Evolutionary conservation across 352 stramenopile genomes (phyloP).

Genomic region (Phytopythium mirpurense): DNA sequence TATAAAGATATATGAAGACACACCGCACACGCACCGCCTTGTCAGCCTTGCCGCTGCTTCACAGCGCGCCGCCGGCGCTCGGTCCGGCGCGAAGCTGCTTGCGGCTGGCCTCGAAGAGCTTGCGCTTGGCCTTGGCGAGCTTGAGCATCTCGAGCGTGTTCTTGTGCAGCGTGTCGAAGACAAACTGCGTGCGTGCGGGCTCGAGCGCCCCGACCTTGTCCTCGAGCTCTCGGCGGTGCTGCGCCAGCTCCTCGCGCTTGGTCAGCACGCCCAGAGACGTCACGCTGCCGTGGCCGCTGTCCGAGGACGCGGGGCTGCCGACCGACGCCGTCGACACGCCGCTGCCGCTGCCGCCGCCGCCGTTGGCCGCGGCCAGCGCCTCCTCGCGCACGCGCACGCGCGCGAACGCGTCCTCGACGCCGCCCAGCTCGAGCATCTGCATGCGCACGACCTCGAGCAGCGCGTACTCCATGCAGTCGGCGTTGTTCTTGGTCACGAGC

Average conservation of each 20-base stretch:
- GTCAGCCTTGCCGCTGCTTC: background rate
- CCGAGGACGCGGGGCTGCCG: conserved; percentile 2
- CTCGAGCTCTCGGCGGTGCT: conserved; percentile 40
- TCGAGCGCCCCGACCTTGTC: conserved; percentile 58
- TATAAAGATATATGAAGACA: conserved; percentile 18
- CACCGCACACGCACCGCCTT: background rate
- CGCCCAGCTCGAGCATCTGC: conserved; percentile 69
- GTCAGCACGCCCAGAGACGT: conserved; percentile 27
- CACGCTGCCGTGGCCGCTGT: conserved; percentile 14
- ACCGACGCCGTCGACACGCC: conserved; percentile 10
- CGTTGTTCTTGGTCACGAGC: conserved; percentile 59
- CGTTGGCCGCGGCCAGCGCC: conserved; percentile 19
- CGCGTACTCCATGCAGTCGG: conserved; percentile 80
- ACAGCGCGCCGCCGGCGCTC: conserved; percentile 24
- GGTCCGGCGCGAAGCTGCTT: conserved; percentile 32
- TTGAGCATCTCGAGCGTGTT: conserved; percentile 73
- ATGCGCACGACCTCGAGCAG: conserved; percentile 75
- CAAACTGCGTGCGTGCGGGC: conserved; percentile 54
- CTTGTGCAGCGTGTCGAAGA: conserved; percentile 59
- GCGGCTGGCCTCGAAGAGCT: conserved; percentile 56
- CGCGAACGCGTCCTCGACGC: conserved; percentile 69
- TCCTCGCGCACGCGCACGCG: conserved; percentile 52
- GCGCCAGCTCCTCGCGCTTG: conserved; percentile 47
- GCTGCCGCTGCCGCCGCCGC: conserved; percentile 16
- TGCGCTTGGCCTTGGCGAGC: conserved; percentile 58